Evolutionary conservation across 306 rosid species (phyloP).

Genomic region (Trifolium pratense): DNA sequence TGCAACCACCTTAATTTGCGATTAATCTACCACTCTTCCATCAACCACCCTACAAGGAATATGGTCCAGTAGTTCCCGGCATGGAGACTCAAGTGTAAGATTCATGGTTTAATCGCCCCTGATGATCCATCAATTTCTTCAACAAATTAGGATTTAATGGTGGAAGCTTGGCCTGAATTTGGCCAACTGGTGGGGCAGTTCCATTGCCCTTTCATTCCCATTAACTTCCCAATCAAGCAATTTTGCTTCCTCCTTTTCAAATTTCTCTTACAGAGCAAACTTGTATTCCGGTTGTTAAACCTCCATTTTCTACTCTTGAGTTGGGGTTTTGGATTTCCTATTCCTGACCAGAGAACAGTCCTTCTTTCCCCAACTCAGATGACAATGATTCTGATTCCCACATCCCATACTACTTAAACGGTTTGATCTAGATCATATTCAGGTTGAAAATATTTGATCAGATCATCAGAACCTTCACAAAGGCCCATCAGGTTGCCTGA

Average conservation of each 20-base stretch:
- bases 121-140: not conserved
- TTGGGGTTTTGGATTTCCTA: no score
- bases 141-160: not conserved
- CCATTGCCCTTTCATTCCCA: not conserved
- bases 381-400: no score
- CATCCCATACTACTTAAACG: not conserved
- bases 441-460: not conserved
- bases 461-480: not conserved
- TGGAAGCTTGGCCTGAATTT: conserved; percentile 3
- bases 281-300: no score
- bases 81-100: not conserved
- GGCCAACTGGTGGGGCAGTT: not conserved
- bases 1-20: not conserved
- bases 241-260: not conserved
- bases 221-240: not conserved
- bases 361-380: no score
- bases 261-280: conserved; percentile 3
- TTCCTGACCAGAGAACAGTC: no score
- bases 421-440: not conserved
- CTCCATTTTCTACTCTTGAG: no score
- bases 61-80: not conserved
- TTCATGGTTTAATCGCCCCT: not conserved
- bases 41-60: not conserved
- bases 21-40: not conserved
- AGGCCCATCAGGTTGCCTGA: not conserved